Base-by-base conservation (phyloP, 345 rosid genomes). In the Eucalyptus rudis region DNA sequence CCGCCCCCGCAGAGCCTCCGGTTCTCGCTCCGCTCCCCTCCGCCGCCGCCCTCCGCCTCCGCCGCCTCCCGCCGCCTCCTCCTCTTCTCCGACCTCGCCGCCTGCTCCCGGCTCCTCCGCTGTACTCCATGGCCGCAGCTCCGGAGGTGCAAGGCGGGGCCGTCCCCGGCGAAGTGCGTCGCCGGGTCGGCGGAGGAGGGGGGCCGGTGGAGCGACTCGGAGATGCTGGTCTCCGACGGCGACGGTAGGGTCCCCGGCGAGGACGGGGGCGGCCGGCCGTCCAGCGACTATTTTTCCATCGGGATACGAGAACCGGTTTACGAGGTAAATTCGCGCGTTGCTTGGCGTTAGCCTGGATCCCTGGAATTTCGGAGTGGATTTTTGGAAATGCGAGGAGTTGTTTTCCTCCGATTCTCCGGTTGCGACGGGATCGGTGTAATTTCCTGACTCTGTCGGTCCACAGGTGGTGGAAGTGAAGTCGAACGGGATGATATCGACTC, bases 221-320 rank as follows among this genome's bases (percentile, higher is more conserved):
- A 94, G 62, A 76, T 89, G 76, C 88, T 92, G 49, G 87, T 91
- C 56, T 90, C 91, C 31, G 95, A 91, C 10, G 92, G 87, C 45
- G 88, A 86, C 50, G 47, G 40, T 7, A 20, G 31, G 80, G 88
- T 43, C 43, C 52, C 29, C 20, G 93, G 49, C 17, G 90, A 20
- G 92, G 86, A 71, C 87, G 89, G 88, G 96, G 93, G 31, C 95
- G 92, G 44, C 14, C 90, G 17, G 92, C 93, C 95, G 22, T 92
- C 92, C 47, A 89, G 93, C 87, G 99, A 97, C 91, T 93, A 94
- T 86, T 88, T 92, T 6, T 92, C 95, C 24, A 95, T 96, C 43
- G 99, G 99, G n/a, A 96, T 97, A 91, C 99, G 98, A 43, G 99
- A 97, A 89, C 97, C 98, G 7, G 95, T 97, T 86, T 96, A 97